Evolutionary conservation across 108 stramenopile species (phyloP).

Genomic region (Schizochytrium sp.): DNA sequence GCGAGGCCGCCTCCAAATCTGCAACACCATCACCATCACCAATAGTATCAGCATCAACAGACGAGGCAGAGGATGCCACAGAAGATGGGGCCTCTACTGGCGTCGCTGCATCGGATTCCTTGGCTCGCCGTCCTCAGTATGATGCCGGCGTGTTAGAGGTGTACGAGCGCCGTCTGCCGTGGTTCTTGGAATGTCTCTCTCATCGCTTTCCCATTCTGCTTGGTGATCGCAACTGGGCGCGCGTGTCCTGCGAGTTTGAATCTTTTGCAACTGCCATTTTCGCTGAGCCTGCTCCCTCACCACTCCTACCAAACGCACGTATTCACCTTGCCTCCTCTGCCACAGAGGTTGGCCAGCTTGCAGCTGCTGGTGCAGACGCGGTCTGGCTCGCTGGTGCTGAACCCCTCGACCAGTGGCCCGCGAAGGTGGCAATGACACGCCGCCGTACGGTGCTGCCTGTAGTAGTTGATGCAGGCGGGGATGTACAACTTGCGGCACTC

Average conservation of each 20-base stretch:
- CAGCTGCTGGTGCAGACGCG: slow-evolving; percentile 4
- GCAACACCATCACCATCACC: too few species aligned
- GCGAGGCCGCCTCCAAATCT: neutral
- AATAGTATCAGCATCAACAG: too few species aligned
- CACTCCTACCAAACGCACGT: neutral
- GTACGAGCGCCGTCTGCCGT: slow-evolving; percentile 38
- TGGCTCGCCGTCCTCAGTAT: slow-evolving; percentile 55
- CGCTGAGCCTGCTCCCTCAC: neutral
- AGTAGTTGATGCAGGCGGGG: neutral
- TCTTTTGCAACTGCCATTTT: neutral
- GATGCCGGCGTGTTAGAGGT: slow-evolving; percentile 22
- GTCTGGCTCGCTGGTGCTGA: slow-evolving; percentile 21
- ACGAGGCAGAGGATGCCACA: neutral
- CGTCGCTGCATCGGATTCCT: neutral
- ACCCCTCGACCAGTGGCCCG: slow-evolving; percentile 29
- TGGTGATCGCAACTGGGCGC: neutral
- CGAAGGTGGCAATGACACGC: slow-evolving; percentile 7
- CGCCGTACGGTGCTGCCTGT: slow-evolving; percentile 6
- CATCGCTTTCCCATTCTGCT: neutral
- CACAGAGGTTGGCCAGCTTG: slow-evolving; percentile 4
- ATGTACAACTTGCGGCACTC: neutral
- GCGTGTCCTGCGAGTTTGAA: neutral
- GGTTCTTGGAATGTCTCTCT: neutral
- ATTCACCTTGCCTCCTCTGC: neutral
- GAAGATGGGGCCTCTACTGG: neutral